A percentile compares a stretch with the other conserved stretches of the same genome.
Evolutionary conservation across 208 protist species (phyloP).

Genomic region (Trypanosoma conorhini): DNA sequence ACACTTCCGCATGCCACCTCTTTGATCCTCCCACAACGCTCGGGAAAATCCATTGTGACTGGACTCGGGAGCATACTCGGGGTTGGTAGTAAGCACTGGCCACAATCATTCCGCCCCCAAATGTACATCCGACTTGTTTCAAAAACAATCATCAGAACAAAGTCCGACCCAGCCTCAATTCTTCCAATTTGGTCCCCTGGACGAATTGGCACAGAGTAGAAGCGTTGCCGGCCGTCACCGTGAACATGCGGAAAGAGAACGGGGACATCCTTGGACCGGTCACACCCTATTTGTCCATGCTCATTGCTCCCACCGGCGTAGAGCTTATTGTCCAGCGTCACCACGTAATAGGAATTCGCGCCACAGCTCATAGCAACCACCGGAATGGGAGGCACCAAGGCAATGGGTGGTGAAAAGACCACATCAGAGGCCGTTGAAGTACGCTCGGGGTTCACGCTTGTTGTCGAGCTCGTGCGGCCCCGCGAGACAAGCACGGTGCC

Average conservation of each 20-base stretch:
- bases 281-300: slow-evolving; percentile 56
- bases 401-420: slow-evolving; percentile 13
- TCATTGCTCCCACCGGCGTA: slow-evolving; percentile 44
- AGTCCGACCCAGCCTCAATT: slow-evolving; percentile 44
- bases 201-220: slow-evolving; percentile 36
- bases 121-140: slow-evolving; percentile 42
- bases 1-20: slow-evolving; percentile 54
- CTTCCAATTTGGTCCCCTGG: slow-evolving; percentile 37
- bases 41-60: slow-evolving; percentile 10
- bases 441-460: neutral
- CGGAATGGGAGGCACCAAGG: slow-evolving; percentile 4
- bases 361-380: slow-evolving; percentile 36
- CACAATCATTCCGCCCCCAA: slow-evolving; percentile 77
- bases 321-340: slow-evolving; percentile 37
- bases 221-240: slow-evolving; percentile 16
- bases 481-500: neutral
- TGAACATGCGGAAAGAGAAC: neutral
- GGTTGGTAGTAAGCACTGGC: slow-evolving; percentile 56
- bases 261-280: slow-evolving; percentile 2
- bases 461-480: neutral
- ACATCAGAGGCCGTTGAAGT: neutral
- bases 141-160: slow-evolving; percentile 41
- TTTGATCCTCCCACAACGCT: slow-evolving; percentile 23
- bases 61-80: slow-evolving; percentile 21
- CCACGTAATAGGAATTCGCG: slow-evolving; percentile 32